Evolutionary conservation across 805 yeast species (phyloP).

Genomic region (Kuraishia capsulata): DNA sequence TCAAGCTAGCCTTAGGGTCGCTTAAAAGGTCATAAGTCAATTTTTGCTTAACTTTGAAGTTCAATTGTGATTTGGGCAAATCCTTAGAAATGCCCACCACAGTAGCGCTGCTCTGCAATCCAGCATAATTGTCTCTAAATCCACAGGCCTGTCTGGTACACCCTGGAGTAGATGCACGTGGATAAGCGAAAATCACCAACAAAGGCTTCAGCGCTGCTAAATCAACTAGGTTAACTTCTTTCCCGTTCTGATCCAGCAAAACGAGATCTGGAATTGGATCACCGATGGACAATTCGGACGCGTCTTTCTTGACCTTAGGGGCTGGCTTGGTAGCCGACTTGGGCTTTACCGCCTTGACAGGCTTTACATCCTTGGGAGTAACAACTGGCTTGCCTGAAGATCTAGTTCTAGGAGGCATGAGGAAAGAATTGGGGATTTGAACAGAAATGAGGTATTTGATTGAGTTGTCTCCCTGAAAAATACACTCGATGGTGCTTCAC

Average conservation of each 20-base stretch:
- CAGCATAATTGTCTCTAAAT: conserved; percentile 57
- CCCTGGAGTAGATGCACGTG: conserved; percentile 91
- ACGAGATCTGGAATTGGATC: conserved; percentile 58
- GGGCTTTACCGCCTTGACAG: background rate
- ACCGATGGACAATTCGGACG: conserved; percentile 35
- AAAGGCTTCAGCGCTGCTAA: conserved; percentile 24
- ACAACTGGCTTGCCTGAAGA: background rate
- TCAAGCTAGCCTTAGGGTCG: conserved; percentile 65
- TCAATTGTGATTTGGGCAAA: conserved; percentile 66
- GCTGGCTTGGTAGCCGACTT: background rate
- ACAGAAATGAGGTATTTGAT: too few relatives aligned
- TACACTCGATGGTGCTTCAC: too few relatives aligned
- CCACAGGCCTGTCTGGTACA: conserved; percentile 95
- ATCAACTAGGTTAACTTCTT: conserved; percentile 14
- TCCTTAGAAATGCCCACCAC: conserved; percentile 84
- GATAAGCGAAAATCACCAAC: conserved; percentile 66
- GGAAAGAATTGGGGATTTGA: too few relatives aligned
- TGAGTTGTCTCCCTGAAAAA: too few relatives aligned
- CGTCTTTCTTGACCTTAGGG: background rate
- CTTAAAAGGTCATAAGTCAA: conserved; percentile 67
- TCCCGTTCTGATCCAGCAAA: conserved; percentile 51
- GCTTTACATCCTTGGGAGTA: background rate
- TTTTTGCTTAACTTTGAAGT: conserved; percentile 62
- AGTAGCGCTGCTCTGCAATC: conserved; percentile 43
- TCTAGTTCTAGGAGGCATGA: background rate